phyloP scores from a whole-genome alignment of 306 rosid species.

The Vachellia collinsii region DNA sequence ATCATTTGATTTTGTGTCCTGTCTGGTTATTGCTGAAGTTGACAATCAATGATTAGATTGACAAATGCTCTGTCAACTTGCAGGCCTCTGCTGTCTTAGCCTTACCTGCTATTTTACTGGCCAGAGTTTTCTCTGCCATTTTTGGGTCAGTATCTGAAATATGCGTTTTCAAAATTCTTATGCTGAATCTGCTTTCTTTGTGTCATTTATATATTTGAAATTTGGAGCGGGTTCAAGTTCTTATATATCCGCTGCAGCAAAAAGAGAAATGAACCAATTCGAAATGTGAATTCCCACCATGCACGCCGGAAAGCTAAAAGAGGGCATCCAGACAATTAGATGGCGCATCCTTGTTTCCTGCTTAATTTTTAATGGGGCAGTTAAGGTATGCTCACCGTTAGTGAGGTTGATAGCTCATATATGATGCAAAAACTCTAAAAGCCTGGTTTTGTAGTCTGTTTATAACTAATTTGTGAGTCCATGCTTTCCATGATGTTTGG shows the following conservation, averaged over 20 bases:
- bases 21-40: not conserved
- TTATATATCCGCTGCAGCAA: slow-evolving; percentile 53
- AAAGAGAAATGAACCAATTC: slow-evolving; percentile 60
- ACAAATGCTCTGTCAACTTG: slow-evolving; percentile 42
- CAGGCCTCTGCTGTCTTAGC: slow-evolving; percentile 98
- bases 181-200: slow-evolving; percentile 22
- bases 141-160: slow-evolving; percentile 62
- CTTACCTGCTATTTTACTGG: slow-evolving; percentile 71
- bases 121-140: slow-evolving; percentile 63
- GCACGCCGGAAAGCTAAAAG: slow-evolving; percentile 84
- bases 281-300: slow-evolving; percentile 50
- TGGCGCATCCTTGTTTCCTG: slow-evolving; percentile 20
- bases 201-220: not conserved
- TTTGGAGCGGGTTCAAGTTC: not conserved
- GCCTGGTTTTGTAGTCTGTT: slow-evolving; percentile 10
- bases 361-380: slow-evolving; percentile 35
- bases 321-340: slow-evolving; percentile 78
- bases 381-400: slow-evolving; percentile 46
- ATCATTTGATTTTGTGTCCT: slow-evolving; percentile 27
- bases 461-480: not conserved
- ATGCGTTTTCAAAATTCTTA: not conserved
- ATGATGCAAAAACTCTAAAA: slow-evolving; percentile 2
- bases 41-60: slow-evolving; percentile 18
- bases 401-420: slow-evolving; percentile 5
- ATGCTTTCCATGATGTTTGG: not conserved